Evolutionary conservation across 1,284 basidiomycete species (phyloP), one percentile per base, ranked within the genome.

Genomic region (Meripilus lineatus): DNA sequence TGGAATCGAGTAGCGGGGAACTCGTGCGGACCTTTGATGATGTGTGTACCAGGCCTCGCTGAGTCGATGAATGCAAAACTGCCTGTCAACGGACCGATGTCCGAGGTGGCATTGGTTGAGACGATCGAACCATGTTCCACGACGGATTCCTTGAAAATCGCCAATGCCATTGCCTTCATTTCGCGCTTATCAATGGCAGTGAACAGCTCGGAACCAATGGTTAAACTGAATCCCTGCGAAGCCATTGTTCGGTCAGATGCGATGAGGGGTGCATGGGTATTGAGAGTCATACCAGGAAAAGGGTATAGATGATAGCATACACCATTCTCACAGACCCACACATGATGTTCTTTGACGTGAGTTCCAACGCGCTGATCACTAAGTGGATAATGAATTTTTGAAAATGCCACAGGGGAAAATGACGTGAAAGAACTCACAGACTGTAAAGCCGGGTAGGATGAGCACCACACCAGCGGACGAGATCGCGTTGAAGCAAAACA

Each of bases 321-420:
- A 92, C 87, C 66, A 92, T 83, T 51, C 89, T 72, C 18, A 93
- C 89, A n/a, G 87, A 88, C 15, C 89, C 89, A 47, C 86, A 87
- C 42, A 91, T 79, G 36, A 91, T 75, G 56, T 88, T 90, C 58
- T 80, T 81, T 5, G 88, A 90, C 54, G 89, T 89, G 40, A 92
- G 69, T 61, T 93, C 89, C 25, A 93, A 70, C 1, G 89, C 84
- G 38, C 84, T 84, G 48, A 84, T 88, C 53, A 91, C 89, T 91
- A 53, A 40, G n/a, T n/a, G n/a, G n/a, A 40, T 18, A 24, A 38
- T 7, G 8, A 32, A 1, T 4, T 15, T 25, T 38, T n/a, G 26
- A 38, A 3, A 22, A 39, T 10, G 22, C 51, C n/a, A n/a, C n/a
- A n/a, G n/a, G n/a, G n/a, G n/a, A n/a, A n/a, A 53, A 33, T 32